Evolutionary conservation across 2,329 filamentous ascomycete genomes (phyloP).

Genomic region (Shiraia sp.): DNA sequence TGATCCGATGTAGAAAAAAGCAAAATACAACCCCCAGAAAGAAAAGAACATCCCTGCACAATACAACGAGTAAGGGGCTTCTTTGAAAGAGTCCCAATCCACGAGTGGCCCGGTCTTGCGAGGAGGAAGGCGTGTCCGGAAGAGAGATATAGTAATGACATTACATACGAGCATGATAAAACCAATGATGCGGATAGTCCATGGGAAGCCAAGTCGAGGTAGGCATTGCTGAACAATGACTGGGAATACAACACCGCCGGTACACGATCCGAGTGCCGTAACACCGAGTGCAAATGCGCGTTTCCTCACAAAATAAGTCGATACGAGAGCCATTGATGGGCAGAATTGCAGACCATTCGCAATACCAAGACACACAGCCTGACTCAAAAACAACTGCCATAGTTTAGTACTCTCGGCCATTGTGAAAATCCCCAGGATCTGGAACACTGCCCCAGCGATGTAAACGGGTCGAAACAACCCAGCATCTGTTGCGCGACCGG

Average conservation of each 20-base stretch:
- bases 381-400: slow-evolving; percentile 46
- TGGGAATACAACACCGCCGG: slow-evolving; percentile 38
- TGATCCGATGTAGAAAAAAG: slow-evolving; percentile 51
- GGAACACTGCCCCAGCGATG: slow-evolving; percentile 33
- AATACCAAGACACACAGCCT: slow-evolving; percentile 62
- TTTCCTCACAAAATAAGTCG: slow-evolving; percentile 41
- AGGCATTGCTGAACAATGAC: slow-evolving; percentile 38
- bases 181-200: slow-evolving; percentile 65
- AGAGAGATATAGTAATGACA: slow-evolving; percentile 38
- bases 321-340: slow-evolving; percentile 60
- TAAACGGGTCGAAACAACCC: slow-evolving; percentile 34
- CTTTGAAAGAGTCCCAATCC: slow-evolving; percentile 48
- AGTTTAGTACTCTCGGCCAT: slow-evolving; percentile 31
- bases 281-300: slow-evolving; percentile 36
- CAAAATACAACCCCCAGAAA: slow-evolving; percentile 48
- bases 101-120: slow-evolving; percentile 47
- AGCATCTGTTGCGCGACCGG: slow-evolving; percentile 35
- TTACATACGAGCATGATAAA: slow-evolving; percentile 59
- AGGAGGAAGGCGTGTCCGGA: slow-evolving; percentile 45
- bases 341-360: slow-evolving; percentile 56
- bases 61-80: slow-evolving; percentile 45
- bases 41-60: slow-evolving; percentile 42
- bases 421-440: slow-evolving; percentile 40
- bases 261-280: slow-evolving; percentile 31
- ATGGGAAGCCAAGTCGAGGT: slow-evolving; percentile 54